Percentiles rank a stretch among this genome's conserved stretches.
Evolutionary conservation across 768 basidiomycete species (phyloP).

Genomic region (Boletus reticulatus): DNA sequence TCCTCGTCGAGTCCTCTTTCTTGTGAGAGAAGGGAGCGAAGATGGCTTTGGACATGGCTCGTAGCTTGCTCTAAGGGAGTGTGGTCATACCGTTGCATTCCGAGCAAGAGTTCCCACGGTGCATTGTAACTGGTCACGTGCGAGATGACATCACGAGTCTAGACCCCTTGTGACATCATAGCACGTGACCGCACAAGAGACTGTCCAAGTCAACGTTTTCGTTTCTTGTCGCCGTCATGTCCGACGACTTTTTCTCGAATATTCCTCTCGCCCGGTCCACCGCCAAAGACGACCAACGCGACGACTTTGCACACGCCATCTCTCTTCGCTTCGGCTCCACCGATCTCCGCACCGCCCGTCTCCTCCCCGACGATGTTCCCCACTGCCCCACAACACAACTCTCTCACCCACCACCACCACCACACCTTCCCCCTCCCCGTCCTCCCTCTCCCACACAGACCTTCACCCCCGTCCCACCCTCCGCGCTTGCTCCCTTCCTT

Average conservation of each 20-base stretch:
- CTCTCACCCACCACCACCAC: neutral
- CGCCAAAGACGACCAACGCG: conserved; percentile 25
- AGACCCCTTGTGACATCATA: conserved; percentile 31
- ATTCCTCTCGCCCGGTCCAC: conserved; percentile 21
- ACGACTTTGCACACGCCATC: conserved; percentile 56
- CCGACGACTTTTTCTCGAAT: conserved; percentile 43
- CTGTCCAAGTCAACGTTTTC: neutral
- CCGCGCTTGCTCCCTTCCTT: conserved; percentile 31
- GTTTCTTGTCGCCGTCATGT: conserved; percentile 9
- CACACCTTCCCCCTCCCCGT: neutral
- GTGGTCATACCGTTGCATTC: conserved; percentile 21
- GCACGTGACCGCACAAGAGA: conserved; percentile 19
- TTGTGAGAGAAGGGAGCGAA: conserved; percentile 60
- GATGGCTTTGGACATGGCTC: conserved; percentile 59
- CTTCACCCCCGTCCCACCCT: conserved; percentile 28
- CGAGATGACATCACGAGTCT: conserved; percentile 24
- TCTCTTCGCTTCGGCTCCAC: conserved; percentile 41
- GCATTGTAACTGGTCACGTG: conserved; percentile 12
- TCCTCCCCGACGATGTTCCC: conserved; percentile 26
- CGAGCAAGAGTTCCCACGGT: conserved; percentile 13
- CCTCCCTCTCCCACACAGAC: conserved; percentile 6
- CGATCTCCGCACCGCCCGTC: conserved; percentile 38
- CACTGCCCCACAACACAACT: conserved; percentile 3
- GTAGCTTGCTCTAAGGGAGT: neutral
- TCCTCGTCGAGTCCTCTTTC: conserved; percentile 67